Evolutionary conservation across 1,284 basidiomycete genomes (phyloP).

Genomic region (Cystobasidiaceae sp.): DNA sequence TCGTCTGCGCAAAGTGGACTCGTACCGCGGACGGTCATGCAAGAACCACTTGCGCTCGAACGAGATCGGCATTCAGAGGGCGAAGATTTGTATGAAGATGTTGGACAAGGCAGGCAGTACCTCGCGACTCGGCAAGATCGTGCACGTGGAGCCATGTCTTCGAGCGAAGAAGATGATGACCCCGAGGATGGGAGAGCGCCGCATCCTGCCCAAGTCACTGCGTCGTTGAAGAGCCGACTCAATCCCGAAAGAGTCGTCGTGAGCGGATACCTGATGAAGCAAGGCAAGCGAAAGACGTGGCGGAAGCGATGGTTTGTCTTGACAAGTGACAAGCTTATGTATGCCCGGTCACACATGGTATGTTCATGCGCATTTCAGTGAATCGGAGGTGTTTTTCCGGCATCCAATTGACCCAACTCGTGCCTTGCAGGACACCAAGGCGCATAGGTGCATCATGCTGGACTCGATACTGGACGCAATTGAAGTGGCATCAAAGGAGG

Average conservation of each 20-base stretch:
- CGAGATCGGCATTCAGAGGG: background rate
- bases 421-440: constrained; percentile 81
- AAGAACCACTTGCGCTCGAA: constrained; percentile 8
- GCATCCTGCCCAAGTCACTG: constrained; percentile 5
- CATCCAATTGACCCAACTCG: no score
- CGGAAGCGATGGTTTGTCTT: constrained; percentile 61
- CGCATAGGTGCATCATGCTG: constrained; percentile 78
- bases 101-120: background rate
- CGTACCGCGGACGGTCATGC: background rate
- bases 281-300: constrained; percentile 82
- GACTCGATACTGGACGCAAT: constrained; percentile 84
- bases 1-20: constrained; percentile 3
- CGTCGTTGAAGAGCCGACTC: constrained; percentile 46
- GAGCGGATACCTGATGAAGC: constrained; percentile 93
- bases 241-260: constrained; percentile 66
- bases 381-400: no score
- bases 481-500: constrained; percentile 59
- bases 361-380: no score
- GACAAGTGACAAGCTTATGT: constrained; percentile 45
- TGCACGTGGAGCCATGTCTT: background rate
- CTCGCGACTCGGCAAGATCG: background rate
- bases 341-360: constrained; percentile 49
- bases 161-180: constrained; percentile 23
- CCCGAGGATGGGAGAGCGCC: background rate
- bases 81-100: constrained; percentile 7